A percentile compares a stretch with the other conserved stretches of the same genome.
Evolutionary conservation across 208 protist genomes (phyloP).

Genomic region (Trypanosoma platydactyli): DNA sequence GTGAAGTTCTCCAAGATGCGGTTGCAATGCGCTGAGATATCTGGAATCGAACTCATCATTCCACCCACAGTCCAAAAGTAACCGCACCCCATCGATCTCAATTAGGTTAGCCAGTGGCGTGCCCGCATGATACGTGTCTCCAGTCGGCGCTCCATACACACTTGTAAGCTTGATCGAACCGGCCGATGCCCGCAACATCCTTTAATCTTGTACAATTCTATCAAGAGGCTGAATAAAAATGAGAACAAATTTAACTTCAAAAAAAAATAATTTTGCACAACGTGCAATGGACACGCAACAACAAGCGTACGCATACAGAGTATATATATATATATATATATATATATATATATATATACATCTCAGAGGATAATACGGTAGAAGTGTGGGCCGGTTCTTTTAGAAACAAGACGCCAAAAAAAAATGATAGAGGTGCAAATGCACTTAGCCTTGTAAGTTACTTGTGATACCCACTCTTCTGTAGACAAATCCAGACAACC

Average conservation of each 20-base stretch:
- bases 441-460: neutral
- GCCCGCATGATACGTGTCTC: constrained; percentile 32
- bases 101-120: constrained; percentile 69
- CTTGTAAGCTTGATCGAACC: constrained; percentile 43
- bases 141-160: constrained; percentile 34
- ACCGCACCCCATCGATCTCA: constrained; percentile 80
- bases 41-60: constrained; percentile 55
- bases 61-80: constrained; percentile 90
- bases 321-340: neutral
- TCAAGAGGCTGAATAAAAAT: constrained; percentile 3
- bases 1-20: constrained; percentile 53
- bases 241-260: constrained; percentile 5
- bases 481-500: constrained; percentile 27
- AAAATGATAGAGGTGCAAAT: neutral
- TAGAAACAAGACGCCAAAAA: neutral
- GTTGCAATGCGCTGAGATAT: constrained; percentile 55
- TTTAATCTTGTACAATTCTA: neutral
- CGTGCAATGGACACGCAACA: too few relatives aligned
- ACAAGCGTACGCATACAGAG: neutral
- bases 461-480: constrained; percentile 2
- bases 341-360: constrained; percentile 9
- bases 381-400: neutral
- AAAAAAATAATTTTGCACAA: neutral
- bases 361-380: neutral
- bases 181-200: constrained; percentile 55